Evolutionary conservation across 2,329 filamentous ascomycete species (phyloP), one percentile per base, ranked within the genome.

Genomic region (Trichophyton benhamiae): DNA sequence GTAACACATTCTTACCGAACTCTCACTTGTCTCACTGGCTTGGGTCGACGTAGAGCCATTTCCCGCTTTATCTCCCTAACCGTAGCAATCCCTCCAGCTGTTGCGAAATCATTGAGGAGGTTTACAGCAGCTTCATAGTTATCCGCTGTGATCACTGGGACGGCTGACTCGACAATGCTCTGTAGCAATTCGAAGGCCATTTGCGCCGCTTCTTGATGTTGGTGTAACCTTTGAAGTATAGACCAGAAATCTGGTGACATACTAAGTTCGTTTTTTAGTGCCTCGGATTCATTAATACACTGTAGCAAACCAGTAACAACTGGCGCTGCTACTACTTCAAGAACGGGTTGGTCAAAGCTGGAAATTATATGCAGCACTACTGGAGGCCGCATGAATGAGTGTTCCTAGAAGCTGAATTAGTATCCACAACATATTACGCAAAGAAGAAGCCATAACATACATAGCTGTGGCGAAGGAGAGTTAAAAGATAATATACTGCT

Each of bases 181-280:
- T 94, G 87, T 0, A 96, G 79, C n/a, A 97, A 88, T 60, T 87
- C 84, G 72, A 97, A 97, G 0, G 95, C 91, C 15, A 86, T 80
- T 0, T 86, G 80, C 1, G 90, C 88, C 27, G 87, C 86, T 60
- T 89, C 86, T 2, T 83, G 76, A 64, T 87, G 82, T 25, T 80
- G 79, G 55, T 89, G 85, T 17, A 99, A 78, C 36, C 85, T 83
- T 64, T 90, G 86, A 59, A 99, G 79, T 13, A 96, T 88, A 3
- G 87, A 87, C 94, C 94, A 99, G 73, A 99, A 97, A 70, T 99
- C 94, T 0, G 94, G 94, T 17, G 92, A 97, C 13, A 89, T 92
- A 75, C 95, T 95, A 67, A 97, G 88, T 75, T 97, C 92, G 67
- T 89, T 96, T 62, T 89, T 85, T 30, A 99, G 78, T 11, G 88